Percentiles rank a stretch among this genome's conserved stretches.
Conservation (phyloP, 345 rosid species). For the Passiflora organensis region DNA sequence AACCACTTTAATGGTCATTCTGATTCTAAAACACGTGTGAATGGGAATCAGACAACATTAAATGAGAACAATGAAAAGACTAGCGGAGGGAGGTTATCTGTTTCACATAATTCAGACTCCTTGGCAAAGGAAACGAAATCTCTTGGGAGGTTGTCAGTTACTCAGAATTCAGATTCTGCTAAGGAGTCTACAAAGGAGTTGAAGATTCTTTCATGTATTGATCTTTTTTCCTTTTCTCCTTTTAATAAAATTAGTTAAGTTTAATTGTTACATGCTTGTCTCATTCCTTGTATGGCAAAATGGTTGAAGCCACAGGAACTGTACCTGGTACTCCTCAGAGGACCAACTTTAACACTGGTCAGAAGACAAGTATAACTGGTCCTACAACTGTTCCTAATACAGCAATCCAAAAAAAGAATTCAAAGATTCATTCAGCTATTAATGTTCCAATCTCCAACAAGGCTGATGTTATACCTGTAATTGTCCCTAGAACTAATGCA, state of each 20-base stretch:
- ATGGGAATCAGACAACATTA: constrained; percentile 47
- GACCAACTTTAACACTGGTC: constrained; percentile 38
- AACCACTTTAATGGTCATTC: constrained; percentile 45
- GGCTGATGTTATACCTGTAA: constrained; percentile 66
- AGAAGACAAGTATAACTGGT: constrained; percentile 39
- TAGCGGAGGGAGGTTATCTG: constrained; percentile 44
- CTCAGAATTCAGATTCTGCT: constrained; percentile 50
- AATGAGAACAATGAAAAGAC: constrained; percentile 59
- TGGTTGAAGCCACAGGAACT: constrained; percentile 77
- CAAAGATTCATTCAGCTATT: constrained; percentile 38
- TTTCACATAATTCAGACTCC: constrained; percentile 51
- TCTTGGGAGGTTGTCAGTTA: constrained; percentile 74
- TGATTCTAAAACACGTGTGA: constrained; percentile 53
- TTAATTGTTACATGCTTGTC: constrained; percentile 7
- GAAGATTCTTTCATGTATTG: constrained; percentile 50
- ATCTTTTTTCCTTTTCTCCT: constrained; percentile 5
- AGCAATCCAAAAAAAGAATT: constrained; percentile 51
- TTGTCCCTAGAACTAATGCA: constrained; percentile 75
- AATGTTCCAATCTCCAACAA: constrained; percentile 49
- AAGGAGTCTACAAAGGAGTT: constrained; percentile 66
- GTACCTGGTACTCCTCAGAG: constrained; percentile 78
- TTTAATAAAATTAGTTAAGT: neutral
- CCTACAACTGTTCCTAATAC: constrained; percentile 38
- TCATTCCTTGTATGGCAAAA: constrained; percentile 26
- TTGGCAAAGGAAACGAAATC: constrained; percentile 67